phyloP scores from a whole-genome alignment of 2,329 filamentous ascomycete genomes.

The Exophiala sp. region DNA sequence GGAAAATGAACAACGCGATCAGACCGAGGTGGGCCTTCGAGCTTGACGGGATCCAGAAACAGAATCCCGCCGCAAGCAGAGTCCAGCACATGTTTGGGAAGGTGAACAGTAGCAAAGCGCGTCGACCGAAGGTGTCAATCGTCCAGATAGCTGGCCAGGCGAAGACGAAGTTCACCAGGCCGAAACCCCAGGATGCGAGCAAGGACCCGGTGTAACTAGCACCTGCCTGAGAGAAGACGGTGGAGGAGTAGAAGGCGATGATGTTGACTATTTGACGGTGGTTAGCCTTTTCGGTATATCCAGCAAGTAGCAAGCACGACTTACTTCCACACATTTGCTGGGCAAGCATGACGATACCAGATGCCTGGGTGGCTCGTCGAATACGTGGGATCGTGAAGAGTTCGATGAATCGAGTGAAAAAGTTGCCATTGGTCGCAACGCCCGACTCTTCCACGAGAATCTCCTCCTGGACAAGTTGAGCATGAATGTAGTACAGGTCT shows the following conservation, averaged over 20 bases:
- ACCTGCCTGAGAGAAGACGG: conserved; percentile 54
- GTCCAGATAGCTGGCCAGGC: conserved; percentile 58
- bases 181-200: conserved; percentile 63
- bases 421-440: conserved; percentile 49
- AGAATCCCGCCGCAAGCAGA: conserved; percentile 52
- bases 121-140: conserved; percentile 65
- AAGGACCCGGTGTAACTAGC: conserved; percentile 55
- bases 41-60: conserved; percentile 48
- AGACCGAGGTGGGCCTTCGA: conserved; percentile 38
- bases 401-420: conserved; percentile 57
- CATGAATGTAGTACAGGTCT: conserved; percentile 46
- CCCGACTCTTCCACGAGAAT: conserved; percentile 23
- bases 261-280: conserved; percentile 53
- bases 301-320: too few relatives aligned
- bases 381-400: conserved; percentile 50
- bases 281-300: too few relatives aligned
- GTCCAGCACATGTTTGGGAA: conserved; percentile 61
- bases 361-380: conserved; percentile 66
- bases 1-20: conserved; percentile 43
- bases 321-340: too few relatives aligned
- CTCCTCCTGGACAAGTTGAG: conserved; percentile 35
- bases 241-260: conserved; percentile 71
- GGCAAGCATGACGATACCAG: conserved; percentile 67
- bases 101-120: conserved; percentile 60
- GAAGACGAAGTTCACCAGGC: conserved; percentile 63